phyloP scores from a whole-genome alignment of 1,139 yeast species.

The Protomyces arabidopsidicola region DNA sequence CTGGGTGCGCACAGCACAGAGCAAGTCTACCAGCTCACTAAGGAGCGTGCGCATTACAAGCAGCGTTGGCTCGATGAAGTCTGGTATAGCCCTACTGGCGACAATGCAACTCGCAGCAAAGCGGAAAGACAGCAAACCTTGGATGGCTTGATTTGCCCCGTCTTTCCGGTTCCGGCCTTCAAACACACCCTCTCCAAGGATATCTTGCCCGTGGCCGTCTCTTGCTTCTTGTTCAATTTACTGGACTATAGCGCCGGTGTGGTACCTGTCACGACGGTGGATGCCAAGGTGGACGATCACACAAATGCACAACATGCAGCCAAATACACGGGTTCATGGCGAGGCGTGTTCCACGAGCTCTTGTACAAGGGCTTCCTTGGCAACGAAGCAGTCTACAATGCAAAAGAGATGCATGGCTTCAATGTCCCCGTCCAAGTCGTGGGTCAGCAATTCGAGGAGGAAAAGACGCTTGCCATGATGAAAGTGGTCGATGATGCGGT shows the following conservation, averaged over 20 bases:
- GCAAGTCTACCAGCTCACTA: slow-evolving; percentile 43
- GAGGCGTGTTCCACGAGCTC: slow-evolving; percentile 39
- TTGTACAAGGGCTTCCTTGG: slow-evolving; percentile 45
- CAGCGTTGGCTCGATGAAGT: slow-evolving; percentile 9
- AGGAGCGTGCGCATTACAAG: slow-evolving; percentile 42
- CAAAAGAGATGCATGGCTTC: slow-evolving; percentile 55
- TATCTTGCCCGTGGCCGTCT: slow-evolving; percentile 45
- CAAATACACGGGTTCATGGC: slow-evolving; percentile 38
- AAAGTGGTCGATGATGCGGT: slow-evolving; percentile 41
- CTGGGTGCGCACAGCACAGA: slow-evolving; percentile 42
- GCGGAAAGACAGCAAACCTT: slow-evolving; percentile 1
- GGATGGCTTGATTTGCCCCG: slow-evolving; percentile 29
- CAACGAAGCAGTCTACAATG: slow-evolving; percentile 48
- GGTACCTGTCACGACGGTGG: slow-evolving; percentile 51
- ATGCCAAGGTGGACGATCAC: slow-evolving; percentile 45
- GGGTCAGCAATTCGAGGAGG: slow-evolving; percentile 57
- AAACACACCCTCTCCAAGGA: slow-evolving; percentile 35
- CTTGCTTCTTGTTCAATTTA: slow-evolving; percentile 51
- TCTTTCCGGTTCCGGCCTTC: slow-evolving; percentile 30
- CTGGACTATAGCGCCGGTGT: slow-evolving; percentile 56
- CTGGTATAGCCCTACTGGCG: not conserved
- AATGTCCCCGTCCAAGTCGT: slow-evolving; percentile 65
- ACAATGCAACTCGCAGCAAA: not conserved
- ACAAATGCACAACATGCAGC: slow-evolving; percentile 41
- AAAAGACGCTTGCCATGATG: slow-evolving; percentile 51